Percentiles rank a stretch among this genome's conserved stretches.
phyloP scores from a whole-genome alignment of 1,284 basidiomycete genomes.

The Xanthoconium separans region DNA sequence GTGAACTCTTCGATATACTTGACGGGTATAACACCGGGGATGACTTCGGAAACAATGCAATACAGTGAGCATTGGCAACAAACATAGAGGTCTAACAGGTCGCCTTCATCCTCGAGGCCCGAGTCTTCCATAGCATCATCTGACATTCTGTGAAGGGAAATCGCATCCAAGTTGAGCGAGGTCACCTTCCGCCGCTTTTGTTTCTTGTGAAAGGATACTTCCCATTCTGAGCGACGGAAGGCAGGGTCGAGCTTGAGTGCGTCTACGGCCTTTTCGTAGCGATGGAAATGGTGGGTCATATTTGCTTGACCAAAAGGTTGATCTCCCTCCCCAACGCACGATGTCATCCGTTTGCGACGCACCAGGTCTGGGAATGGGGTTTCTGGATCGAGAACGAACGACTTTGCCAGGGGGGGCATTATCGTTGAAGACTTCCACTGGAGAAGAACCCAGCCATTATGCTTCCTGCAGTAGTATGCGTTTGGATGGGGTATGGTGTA shows the following conservation, averaged over 20 bases:
- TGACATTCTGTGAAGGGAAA: slow-evolving; percentile 32
- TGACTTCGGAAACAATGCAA: slow-evolving; percentile 63
- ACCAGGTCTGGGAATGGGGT: slow-evolving; percentile 53
- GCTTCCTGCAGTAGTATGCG: slow-evolving; percentile 75
- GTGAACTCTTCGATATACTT: slow-evolving; percentile 47
- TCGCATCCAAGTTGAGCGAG: slow-evolving; percentile 28
- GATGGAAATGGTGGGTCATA: slow-evolving; percentile 77
- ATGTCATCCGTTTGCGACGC: slow-evolving; percentile 47
- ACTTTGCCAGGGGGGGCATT: slow-evolving; percentile 56
- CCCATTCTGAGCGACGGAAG: slow-evolving; percentile 60
- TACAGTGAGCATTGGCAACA: slow-evolving; percentile 81
- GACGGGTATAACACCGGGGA: slow-evolving; percentile 67
- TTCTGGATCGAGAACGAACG: slow-evolving; percentile 44
- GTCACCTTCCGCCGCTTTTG: slow-evolving; percentile 47
- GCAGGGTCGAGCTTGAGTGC: slow-evolving; percentile 61
- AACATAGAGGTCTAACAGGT: slow-evolving; percentile 69
- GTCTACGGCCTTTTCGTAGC: slow-evolving; percentile 66
- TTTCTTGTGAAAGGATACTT: slow-evolving; percentile 46
- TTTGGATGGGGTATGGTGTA: slow-evolving; percentile 74
- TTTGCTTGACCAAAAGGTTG: slow-evolving; percentile 50
- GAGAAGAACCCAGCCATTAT: slow-evolving; percentile 77
- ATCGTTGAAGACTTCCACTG: slow-evolving; percentile 62
- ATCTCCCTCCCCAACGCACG: slow-evolving; percentile 52
- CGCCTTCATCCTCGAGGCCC: slow-evolving; percentile 47
- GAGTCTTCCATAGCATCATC: slow-evolving; percentile 34